Base-by-base conservation (phyloP, 371 early-diverging fungal genomes). In the Mucor racemosus region DNA sequence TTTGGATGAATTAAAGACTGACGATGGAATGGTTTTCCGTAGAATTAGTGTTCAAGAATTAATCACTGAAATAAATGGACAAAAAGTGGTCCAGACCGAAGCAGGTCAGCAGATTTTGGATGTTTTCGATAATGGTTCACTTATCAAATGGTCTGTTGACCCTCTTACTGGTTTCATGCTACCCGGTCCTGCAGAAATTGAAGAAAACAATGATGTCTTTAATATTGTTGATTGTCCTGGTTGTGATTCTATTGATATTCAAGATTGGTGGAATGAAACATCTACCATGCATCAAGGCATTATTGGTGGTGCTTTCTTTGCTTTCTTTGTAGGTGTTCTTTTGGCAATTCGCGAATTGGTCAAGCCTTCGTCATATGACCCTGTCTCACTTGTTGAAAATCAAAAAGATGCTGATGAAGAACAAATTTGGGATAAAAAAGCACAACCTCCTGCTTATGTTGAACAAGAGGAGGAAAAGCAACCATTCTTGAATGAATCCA, bases 21-120 rank as follows among this genome's bases (percentile, higher is more conserved):
- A 85, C 10, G 90, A 90, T 54, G 85, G 85, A 19, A 67, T 82
- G 54, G 41, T 76, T 31, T 72, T 84, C 73, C 86, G 86, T 59
- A 87, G 88, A 34, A 75, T 92, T 40, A 75, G 74, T 42, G 86
- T 92, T 10, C 71, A 81, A 41, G 88, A 91, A 67, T 69, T 81
- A 14, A 85, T 92, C 61, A 76, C 84, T 31, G 91, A 92, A 75
- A 79, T 92, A 67, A 89, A 92, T 66, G 90, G 90, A 50, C 72
- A 79, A 44, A 74, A 86, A 65, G 88, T 92, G 41, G 78, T 80
- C n/a, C 91, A 91, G 76, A 85, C 89, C 31, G 88, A 86, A 46
- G 87, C 83, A 40, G 83, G 85, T 63, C 91, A 91, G 65, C 91
- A 91, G 67, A 72, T 91, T 35, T 61, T 92, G 42, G 90, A 91